Percentiles rank a stretch among this genome's conserved stretches.
Conservation (phyloP, 129 eudicot genomes). For the Mikania micrantha region DNA sequence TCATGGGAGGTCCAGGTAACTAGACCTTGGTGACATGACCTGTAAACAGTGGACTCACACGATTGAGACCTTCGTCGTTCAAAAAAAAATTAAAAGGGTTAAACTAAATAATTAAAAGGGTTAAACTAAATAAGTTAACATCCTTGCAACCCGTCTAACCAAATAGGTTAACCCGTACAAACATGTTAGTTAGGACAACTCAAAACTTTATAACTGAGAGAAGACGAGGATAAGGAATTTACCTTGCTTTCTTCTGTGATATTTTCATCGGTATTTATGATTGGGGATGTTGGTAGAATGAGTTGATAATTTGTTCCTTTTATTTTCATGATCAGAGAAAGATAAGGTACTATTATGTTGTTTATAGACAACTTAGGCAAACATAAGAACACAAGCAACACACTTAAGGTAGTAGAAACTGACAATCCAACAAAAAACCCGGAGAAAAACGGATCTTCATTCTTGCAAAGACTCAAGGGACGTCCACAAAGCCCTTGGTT, state of each 20-base stretch:
- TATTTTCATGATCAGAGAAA: slow-evolving; percentile 19
- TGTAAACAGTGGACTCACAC: too few relatives aligned
- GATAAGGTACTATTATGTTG: slow-evolving; percentile 21
- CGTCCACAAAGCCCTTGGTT: slow-evolving; percentile 43
- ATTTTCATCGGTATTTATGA: neutral
- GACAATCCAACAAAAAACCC: slow-evolving; percentile 13
- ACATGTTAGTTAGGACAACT: too few relatives aligned
- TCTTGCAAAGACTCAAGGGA: slow-evolving; percentile 25
- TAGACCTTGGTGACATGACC: too few relatives aligned
- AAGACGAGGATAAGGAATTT: too few relatives aligned
- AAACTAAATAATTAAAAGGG: too few relatives aligned
- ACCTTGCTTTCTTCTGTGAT: neutral
- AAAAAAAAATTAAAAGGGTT: too few relatives aligned
- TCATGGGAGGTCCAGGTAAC: too few relatives aligned
- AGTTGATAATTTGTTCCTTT: slow-evolving; percentile 11
- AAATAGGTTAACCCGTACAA: too few relatives aligned
- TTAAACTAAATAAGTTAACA: too few relatives aligned
- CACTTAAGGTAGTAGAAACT: slow-evolving; percentile 12
- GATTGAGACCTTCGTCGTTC: too few relatives aligned
- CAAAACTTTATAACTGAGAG: too few relatives aligned
- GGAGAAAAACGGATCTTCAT: slow-evolving; percentile 22
- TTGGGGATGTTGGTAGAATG: neutral
- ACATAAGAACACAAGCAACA: slow-evolving; percentile 14
- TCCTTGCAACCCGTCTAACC: too few relatives aligned
- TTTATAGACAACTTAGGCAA: slow-evolving; percentile 9